These are phyloP conservation scores for Yarrowia osloensis DNA, from an alignment of 805 yeast species.

Conservation along the genomic window DNA sequence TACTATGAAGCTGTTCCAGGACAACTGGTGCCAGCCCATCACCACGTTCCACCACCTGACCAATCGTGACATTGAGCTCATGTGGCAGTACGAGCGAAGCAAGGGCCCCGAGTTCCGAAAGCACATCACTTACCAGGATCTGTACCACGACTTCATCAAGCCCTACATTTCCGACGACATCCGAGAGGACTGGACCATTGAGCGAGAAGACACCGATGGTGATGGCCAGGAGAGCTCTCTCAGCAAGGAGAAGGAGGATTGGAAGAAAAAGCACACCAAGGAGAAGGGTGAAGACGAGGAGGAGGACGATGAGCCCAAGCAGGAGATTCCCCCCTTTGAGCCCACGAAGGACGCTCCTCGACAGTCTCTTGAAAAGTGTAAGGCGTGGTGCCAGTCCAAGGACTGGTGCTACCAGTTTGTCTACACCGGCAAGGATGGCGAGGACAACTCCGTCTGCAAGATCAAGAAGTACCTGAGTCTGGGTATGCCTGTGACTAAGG, in stretches of 20 bases:
- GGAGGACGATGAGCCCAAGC: not conserved
- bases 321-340: not conserved
- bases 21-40: slow-evolving; percentile 41
- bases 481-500: not conserved
- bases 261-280: not conserved
- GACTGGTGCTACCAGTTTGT: slow-evolving; percentile 22
- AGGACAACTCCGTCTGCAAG: not conserved
- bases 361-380: slow-evolving; percentile 1
- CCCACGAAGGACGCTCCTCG: not conserved
- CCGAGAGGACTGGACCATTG: slow-evolving; percentile 22
- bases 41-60: slow-evolving; percentile 42
- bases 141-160: slow-evolving; percentile 36
- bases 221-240: slow-evolving; percentile 15
- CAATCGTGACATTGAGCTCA: slow-evolving; percentile 39
- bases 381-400: slow-evolving; percentile 14
- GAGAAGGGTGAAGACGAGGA: not conserved
- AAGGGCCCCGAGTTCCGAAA: slow-evolving; percentile 33
- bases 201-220: slow-evolving; percentile 15
- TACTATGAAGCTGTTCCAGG: slow-evolving; percentile 31
- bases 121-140: slow-evolving; percentile 42
- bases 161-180: slow-evolving; percentile 33
- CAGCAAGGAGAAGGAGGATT: slow-evolving; percentile 16
- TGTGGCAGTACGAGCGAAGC: slow-evolving; percentile 44
- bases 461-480: slow-evolving; percentile 7
- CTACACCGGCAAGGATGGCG: slow-evolving; percentile 22